Evolutionary conservation across 2,329 filamentous ascomycete species (phyloP), one percentile per base, ranked within the genome.

Genomic region (Ustilaginoidea virens): DNA sequence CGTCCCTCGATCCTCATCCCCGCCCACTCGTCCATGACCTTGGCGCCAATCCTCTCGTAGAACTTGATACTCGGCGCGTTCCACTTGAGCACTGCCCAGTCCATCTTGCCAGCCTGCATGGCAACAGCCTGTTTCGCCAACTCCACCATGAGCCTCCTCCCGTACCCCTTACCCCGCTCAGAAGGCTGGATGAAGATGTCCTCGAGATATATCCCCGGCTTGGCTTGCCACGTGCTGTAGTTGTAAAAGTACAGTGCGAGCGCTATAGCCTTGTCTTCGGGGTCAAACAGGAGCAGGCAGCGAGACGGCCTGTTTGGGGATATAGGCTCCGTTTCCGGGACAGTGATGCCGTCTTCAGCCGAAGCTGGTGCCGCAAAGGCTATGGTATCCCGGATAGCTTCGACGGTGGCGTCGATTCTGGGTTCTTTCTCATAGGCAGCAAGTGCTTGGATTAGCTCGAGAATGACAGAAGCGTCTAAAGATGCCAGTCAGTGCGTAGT

Each of bases 221-320:
- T 70, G n/a, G 80, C 71, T 7, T 80, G 71, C 90, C 90, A 96
- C 1, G 87, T 94, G 46, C 76, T 83, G 57, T 93, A 96, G 56
- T 87, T 96, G 63, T 87, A 85, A 53, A 92, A 96, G 58, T 85
- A 94, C 23, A 94, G 56, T 1, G 85, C 85, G 69, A 94, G 82
- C 26, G 79, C 83, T 0, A 72, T 80, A 1, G 51, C 51, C 22
- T 56, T 47, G 8, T 59, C 52, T 5, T 57, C 52, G 8, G 61
- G 54, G 14, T 64, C 55, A 40, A 63, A 62, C 31, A 87, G 55
- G 7, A 92, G 55, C 19, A 92, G 63, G 28, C 81, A 87, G 36
- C 82, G 79, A n/a, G 85, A 80, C 17, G 77, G 81, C n/a, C 58
- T 60, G 5, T 52, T 42, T 2, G 68, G 51, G 1, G 66, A 60